Evolutionary conservation across 495 filamentous ascomycete species (phyloP), one percentile per base, ranked within the genome.

Genomic region (Neurospora sp.): DNA sequence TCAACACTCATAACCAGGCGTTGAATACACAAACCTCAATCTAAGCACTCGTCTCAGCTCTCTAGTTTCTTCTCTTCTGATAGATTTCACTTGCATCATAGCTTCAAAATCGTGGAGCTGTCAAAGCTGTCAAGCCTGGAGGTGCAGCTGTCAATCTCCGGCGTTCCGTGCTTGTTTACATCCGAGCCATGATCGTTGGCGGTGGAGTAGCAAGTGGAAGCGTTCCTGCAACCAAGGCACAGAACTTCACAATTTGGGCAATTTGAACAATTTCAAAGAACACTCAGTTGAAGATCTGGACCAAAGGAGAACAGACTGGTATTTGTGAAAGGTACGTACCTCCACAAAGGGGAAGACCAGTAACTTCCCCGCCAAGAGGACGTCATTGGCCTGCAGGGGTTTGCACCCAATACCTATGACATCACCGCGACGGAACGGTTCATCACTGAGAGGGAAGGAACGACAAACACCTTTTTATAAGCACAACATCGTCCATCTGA

Each of bases 391-490:
- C 72, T 35, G 18, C 69, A 70, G 44, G 14, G 42, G 31, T 59
- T 42, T 71, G 44, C 53, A 69, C 53, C 71, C 72, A 44, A 72
- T 42, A 41, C 41, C 73, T 44, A 78, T 79, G 78, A 79, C 78
- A 79, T 79, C 78, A 79, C 72, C 73, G 70, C 74, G 61, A 75
- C 74, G 69, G 69, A 72, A 69, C 70, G 61, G 69, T 42, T 40
- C 69, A n/a, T 69, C 1, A 18, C 14, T 14, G 11, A 31, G 20
- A 59, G 48, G 22, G 22, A 61, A 61, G 22, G 53, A 61, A 31
- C 53, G 5, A 61, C 53, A 61, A 61, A 61, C 53, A 61, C 53
- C 22, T 61, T 61, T 16, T 61, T 61, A 61, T 61, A 61, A 61
- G 53, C 53, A 61, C 53, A 16, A 16, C 12, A 61, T 61, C 53